These are phyloP conservation scores for Citrus sp. DNA, from an alignment of 345 rosid species.

Conservation along the genomic window DNA sequence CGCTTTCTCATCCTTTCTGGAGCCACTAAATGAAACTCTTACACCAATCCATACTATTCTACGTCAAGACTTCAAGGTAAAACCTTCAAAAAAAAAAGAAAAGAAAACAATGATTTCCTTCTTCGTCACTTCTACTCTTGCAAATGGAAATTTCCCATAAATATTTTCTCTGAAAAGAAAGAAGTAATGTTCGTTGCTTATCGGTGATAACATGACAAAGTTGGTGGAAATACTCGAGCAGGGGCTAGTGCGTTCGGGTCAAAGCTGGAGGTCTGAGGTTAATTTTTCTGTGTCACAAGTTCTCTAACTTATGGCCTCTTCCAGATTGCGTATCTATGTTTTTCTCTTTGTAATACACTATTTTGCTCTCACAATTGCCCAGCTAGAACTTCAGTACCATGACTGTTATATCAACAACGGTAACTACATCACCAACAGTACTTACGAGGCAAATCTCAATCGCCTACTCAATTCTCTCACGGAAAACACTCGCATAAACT, in stretches of 20 bases:
- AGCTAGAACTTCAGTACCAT: not conserved
- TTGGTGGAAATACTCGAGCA: not conserved
- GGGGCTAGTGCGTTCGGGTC: too few species aligned
- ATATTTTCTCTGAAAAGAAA: not conserved
- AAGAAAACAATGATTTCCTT: too few species aligned
- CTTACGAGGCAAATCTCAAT: conserved; percentile 5
- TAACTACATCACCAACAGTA: not conserved
- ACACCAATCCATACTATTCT: too few species aligned
- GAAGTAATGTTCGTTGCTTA: not conserved
- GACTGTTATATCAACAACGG: not conserved
- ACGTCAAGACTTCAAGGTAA: too few species aligned
- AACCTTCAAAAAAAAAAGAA: too few species aligned
- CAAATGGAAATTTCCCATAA: not conserved
- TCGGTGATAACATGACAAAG: not conserved
- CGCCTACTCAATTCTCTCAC: conserved; percentile 3
- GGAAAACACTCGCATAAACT: not conserved
- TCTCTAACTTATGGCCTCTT: not conserved
- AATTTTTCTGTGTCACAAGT: not conserved
- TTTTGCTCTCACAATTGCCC: not conserved
- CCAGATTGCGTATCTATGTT: not conserved
- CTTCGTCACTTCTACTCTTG: not conserved
- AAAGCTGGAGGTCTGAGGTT: too few species aligned
- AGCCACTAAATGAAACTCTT: too few species aligned
- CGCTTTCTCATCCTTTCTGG: too few species aligned
- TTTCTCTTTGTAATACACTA: not conserved